Evolutionary conservation across 108 stramenopile genomes (phyloP).

Genomic region (Skeletonema marinoi): DNA sequence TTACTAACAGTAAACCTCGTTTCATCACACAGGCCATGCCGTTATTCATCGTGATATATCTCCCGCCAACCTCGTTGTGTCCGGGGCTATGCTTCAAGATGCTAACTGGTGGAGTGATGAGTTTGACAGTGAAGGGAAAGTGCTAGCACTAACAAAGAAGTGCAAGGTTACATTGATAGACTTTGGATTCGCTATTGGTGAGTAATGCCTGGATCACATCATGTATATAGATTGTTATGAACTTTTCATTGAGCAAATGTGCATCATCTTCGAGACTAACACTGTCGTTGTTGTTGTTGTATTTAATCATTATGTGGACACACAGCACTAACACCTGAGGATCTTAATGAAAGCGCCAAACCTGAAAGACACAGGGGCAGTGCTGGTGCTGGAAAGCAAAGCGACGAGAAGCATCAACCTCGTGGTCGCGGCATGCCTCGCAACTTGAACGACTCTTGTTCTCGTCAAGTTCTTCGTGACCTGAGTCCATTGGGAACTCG

Average conservation of each 20-base stretch:
- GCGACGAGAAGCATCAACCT: background rate
- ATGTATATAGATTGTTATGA: no score
- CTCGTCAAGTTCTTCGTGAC: conserved; percentile 8
- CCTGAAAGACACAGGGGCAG: background rate
- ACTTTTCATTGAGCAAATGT: no score
- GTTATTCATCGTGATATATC: conserved; percentile 88
- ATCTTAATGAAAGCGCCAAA: background rate
- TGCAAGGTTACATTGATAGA: conserved; percentile 80
- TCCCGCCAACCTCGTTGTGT: conserved; percentile 66
- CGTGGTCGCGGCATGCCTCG: background rate
- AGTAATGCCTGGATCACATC: background rate
- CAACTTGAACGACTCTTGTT: background rate
- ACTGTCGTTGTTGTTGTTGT: no score
- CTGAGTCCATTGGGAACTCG: conserved; percentile 73
- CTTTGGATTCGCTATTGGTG: conserved; percentile 75
- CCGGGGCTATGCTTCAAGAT: conserved; percentile 27
- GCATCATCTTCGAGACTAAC: no score
- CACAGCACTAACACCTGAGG: background rate
- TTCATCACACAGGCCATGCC: no score
- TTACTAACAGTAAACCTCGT: no score
- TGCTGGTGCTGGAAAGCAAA: no score
- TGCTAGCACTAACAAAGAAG: conserved; percentile 41
- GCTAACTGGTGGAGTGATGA: conserved; percentile 76
- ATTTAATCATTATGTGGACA: background rate
- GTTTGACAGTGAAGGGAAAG: conserved; percentile 49